These are phyloP conservation scores for Tubosaeta brunneosetosa DNA, from an alignment of 768 basidiomycete genomes.

Conservation along the genomic window DNA sequence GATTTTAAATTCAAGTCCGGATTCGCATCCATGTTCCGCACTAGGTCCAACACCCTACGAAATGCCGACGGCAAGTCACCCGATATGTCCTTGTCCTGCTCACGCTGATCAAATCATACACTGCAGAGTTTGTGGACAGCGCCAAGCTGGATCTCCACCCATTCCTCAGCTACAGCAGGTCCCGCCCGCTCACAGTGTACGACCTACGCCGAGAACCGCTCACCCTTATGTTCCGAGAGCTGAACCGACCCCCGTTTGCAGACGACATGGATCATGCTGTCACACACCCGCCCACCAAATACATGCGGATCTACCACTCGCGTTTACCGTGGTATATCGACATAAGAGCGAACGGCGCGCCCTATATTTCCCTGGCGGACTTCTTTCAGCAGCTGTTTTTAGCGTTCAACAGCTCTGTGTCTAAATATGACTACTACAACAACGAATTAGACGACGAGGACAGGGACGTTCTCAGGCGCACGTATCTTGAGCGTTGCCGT, in stretches of 20 bases:
- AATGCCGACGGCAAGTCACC: slow-evolving; percentile 16
- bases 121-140: slow-evolving; percentile 22
- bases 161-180: slow-evolving; percentile 19
- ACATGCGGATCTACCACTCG: slow-evolving; percentile 54
- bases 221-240: slow-evolving; percentile 41
- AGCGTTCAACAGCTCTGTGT: slow-evolving; percentile 43
- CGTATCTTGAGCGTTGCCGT: slow-evolving; percentile 45
- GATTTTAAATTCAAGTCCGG: slow-evolving; percentile 32
- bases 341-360: slow-evolving; percentile 36
- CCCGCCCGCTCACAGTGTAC: slow-evolving; percentile 38
- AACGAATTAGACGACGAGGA: slow-evolving; percentile 46
- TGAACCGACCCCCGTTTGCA: slow-evolving; percentile 39
- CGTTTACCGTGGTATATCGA: slow-evolving; percentile 68
- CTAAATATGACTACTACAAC: slow-evolving; percentile 54
- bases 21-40: slow-evolving; percentile 28
- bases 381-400: slow-evolving; percentile 45
- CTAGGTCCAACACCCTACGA: slow-evolving; percentile 11
- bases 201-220: slow-evolving; percentile 46
- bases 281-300: slow-evolving; percentile 44
- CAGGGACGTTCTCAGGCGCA: slow-evolving; percentile 38
- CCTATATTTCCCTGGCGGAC: slow-evolving; percentile 58
- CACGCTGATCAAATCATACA: background rate
- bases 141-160: slow-evolving; percentile 23
- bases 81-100: background rate
- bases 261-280: slow-evolving; percentile 54